Evolutionary conservation across 1,284 basidiomycete species (phyloP).

Genomic region (Naganishia cerealis): DNA sequence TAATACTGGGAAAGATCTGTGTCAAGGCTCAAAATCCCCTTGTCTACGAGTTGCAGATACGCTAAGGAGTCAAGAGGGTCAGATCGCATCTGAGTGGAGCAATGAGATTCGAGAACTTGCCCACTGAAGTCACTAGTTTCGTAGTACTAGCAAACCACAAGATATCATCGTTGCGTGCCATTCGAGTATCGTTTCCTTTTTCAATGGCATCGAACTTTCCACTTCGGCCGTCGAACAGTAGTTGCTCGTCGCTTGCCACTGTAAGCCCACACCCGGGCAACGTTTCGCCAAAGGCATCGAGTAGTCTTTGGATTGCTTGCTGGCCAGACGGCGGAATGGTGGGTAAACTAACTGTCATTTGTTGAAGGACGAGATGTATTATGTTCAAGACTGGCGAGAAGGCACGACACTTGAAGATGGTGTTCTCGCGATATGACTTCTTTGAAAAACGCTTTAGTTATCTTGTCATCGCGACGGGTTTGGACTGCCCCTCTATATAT

Average conservation of each 20-base stretch:
- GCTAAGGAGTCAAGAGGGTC: conserved; percentile 25
- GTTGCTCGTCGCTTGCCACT: conserved; percentile 33
- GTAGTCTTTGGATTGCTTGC: conserved; percentile 34
- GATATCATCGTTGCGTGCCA: conserved; percentile 34
- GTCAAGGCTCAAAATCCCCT: conserved; percentile 39
- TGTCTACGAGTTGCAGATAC: conserved; percentile 43
- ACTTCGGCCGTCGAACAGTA: conserved; percentile 37
- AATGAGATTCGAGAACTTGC: conserved; percentile 25
- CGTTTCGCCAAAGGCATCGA: conserved; percentile 32
- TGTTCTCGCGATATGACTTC: too few species aligned
- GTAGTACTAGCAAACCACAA: conserved; percentile 46
- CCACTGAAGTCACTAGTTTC: conserved; percentile 43
- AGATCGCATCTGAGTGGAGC: background rate
- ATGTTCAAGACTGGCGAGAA: too few species aligned
- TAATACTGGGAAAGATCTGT: conserved; percentile 38
- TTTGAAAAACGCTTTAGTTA: too few species aligned
- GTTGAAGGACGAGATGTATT: background rate
- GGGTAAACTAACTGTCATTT: conserved; percentile 19
- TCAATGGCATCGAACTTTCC: conserved; percentile 41
- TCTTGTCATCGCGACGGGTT: too few species aligned
- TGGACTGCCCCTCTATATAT: too few species aligned
- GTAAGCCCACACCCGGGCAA: conserved; percentile 37
- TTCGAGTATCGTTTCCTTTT: background rate
- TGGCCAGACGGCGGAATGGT: conserved; percentile 8
- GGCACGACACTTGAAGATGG: too few species aligned